These are phyloP conservation scores for Eucalyptus regnans DNA, from an alignment of 345 rosid species.

Conservation along the genomic window DNA sequence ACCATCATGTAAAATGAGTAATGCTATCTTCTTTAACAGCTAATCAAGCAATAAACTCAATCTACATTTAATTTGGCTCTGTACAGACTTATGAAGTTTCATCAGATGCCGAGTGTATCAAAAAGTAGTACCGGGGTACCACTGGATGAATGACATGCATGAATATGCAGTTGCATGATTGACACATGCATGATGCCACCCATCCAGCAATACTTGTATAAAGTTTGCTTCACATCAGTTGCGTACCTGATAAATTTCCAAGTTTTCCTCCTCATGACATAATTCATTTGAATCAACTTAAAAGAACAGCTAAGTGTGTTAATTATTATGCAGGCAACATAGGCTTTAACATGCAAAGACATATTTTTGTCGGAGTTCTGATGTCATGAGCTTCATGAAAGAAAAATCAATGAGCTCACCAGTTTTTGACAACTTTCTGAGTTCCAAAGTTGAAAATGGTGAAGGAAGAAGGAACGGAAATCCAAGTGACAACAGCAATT, in stretches of 20 bases:
- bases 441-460: constrained; percentile 64
- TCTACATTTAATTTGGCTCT: not conserved
- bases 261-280: not conserved
- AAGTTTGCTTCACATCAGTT: not conserved
- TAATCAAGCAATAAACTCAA: not conserved
- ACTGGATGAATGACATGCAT: not conserved
- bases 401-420: constrained; percentile 18
- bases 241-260: not conserved
- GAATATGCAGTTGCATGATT: not conserved
- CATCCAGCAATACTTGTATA: not conserved
- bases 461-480: constrained; percentile 56
- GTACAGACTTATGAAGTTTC: not conserved
- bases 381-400: not conserved
- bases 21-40: not conserved
- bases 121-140: not conserved
- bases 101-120: not conserved
- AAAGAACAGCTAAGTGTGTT: not conserved
- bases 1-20: not conserved
- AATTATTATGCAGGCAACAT: not conserved
- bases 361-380: not conserved
- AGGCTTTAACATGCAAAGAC: not conserved
- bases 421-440: constrained; percentile 61
- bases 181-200: not conserved
- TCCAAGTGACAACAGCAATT: constrained; percentile 42
- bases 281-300: not conserved